Evolutionary conservation across 2,329 filamentous ascomycete genomes (phyloP).

Genomic region (Cordyceps militaris): DNA sequence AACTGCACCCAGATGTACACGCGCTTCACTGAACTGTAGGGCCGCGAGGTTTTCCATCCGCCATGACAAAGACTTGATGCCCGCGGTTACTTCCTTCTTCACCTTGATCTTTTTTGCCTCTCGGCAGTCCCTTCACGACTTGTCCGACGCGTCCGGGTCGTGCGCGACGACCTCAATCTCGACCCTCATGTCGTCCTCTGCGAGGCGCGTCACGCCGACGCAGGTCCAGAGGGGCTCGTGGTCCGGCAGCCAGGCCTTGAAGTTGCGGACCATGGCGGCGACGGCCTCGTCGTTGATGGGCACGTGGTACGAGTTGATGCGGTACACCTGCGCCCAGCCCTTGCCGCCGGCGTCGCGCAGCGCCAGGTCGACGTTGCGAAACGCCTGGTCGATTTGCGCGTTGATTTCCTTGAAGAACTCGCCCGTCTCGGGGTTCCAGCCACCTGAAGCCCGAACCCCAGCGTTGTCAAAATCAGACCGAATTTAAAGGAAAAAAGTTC

Average conservation of each 20-base stretch:
- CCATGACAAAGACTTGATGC: too few relatives aligned
- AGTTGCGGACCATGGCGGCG: not conserved
- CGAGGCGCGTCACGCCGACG: conserved; percentile 43
- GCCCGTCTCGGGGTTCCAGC: not conserved
- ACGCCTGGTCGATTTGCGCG: not conserved
- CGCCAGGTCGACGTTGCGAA: not conserved
- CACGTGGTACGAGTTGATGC: not conserved
- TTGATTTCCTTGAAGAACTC: not conserved
- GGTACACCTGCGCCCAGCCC: not conserved
- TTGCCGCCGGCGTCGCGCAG: not conserved
- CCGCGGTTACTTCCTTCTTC: too few relatives aligned
- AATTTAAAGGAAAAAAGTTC: not conserved
- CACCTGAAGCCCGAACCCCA: not conserved
- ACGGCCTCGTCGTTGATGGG: not conserved
- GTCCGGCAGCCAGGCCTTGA: not conserved
- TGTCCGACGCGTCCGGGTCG: too few relatives aligned
- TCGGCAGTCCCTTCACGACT: too few relatives aligned
- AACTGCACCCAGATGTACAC: too few relatives aligned
- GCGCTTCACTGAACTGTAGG: too few relatives aligned
- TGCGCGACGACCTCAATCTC: conserved; percentile 52
- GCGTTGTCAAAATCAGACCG: too few relatives aligned
- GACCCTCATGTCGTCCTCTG: conserved; percentile 43
- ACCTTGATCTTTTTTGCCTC: too few relatives aligned
- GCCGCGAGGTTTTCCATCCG: too few relatives aligned
- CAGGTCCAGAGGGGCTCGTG: conserved; percentile 43